Conservation (phyloP, 805 yeast species). For the Myxozyma nipponensis region DNA sequence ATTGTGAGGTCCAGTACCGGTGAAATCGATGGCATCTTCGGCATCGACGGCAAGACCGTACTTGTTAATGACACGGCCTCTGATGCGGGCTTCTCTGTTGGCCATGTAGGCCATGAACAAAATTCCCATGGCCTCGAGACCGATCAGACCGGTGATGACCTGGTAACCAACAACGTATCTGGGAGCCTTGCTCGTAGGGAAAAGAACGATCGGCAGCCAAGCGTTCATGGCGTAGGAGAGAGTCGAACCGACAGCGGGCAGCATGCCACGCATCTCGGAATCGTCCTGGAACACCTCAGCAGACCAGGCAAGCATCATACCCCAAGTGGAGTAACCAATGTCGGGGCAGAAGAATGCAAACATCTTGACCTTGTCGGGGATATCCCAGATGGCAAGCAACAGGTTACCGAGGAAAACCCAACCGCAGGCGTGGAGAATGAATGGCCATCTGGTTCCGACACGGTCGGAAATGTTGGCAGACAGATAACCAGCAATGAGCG, state of each 20-base stretch:
- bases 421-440: constrained; percentile 28
- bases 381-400: constrained; percentile 43
- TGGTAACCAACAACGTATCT: constrained; percentile 38
- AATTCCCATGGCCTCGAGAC: constrained; percentile 16
- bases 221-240: constrained; percentile 38
- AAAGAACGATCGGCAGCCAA: constrained; percentile 38
- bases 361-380: constrained; percentile 39
- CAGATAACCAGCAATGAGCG: constrained; percentile 33
- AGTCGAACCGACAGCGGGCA: constrained; percentile 37
- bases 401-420: constrained; percentile 31
- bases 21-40: constrained; percentile 13
- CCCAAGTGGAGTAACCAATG: constrained; percentile 22
- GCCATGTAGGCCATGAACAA: constrained; percentile 20
- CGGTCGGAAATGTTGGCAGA: constrained; percentile 36
- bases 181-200: constrained; percentile 39
- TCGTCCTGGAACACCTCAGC: constrained; percentile 34
- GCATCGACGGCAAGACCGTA: constrained; percentile 22
- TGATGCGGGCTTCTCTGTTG: constrained; percentile 14
- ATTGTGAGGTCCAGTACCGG: neutral
- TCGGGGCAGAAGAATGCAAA: constrained; percentile 27
- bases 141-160: constrained; percentile 29
- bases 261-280: constrained; percentile 32
- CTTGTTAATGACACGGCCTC: constrained; percentile 21
- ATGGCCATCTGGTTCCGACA: constrained; percentile 34
- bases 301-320: constrained; percentile 33